Percentiles rank a stretch among this genome's conserved stretches.
Evolutionary conservation across 345 rosid species (phyloP).

Genomic region (Nephelium lappaceum): DNA sequence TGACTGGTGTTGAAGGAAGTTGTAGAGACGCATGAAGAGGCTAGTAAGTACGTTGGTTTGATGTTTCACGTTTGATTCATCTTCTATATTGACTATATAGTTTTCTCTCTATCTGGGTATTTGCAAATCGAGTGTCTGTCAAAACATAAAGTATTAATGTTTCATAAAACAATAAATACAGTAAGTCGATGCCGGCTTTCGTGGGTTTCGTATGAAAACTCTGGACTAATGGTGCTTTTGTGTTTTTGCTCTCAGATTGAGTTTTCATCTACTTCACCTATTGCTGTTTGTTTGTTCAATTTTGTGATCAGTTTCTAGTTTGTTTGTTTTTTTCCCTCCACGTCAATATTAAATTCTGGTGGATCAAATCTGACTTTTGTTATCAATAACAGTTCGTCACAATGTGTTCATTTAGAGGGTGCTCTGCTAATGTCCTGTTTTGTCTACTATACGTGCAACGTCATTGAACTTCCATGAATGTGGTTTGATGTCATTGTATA

Average conservation of each 20-base stretch:
- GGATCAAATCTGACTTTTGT: background rate
- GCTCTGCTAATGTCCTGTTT: background rate
- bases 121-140: background rate
- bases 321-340: background rate
- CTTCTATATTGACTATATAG: background rate
- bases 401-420: background rate
- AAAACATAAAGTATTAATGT: background rate
- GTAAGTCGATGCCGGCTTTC: background rate
- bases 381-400: background rate
- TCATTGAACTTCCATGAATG: background rate
- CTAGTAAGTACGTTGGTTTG: constrained; percentile 21
- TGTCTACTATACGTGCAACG: background rate
- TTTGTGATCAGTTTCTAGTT: background rate
- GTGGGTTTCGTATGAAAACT: background rate
- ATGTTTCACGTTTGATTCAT: constrained; percentile 8
- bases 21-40: constrained; percentile 15
- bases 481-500: background rate
- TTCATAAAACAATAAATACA: too few relatives aligned
- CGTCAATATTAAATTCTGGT: background rate
- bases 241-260: background rate
- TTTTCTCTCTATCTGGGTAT: background rate
- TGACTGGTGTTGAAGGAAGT: background rate
- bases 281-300: background rate
- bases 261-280: background rate
- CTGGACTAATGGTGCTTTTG: background rate